Evolutionary conservation across 164 flowering plant species (phyloP).

Genomic region (Vitis amurensis): DNA sequence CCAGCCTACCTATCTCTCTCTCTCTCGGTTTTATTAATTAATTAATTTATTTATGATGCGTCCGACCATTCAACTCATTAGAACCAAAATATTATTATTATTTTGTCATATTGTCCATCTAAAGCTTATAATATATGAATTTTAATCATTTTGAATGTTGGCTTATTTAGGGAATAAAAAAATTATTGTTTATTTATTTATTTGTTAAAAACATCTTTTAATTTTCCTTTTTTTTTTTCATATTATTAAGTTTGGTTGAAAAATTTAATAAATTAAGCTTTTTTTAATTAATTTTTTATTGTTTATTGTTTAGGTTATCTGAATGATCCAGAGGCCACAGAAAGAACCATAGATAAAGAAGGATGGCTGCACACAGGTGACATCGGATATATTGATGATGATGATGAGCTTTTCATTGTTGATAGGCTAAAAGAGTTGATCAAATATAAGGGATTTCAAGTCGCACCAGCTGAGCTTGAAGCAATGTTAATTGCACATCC

Average conservation of each 20-base stretch:
- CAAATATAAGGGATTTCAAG: constrained; percentile 93
- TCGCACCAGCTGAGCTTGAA: constrained; percentile 97
- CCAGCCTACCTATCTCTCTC: too few species aligned
- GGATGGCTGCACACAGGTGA: constrained; percentile 98
- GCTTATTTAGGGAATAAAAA: too few species aligned
- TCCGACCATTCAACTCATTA: too few species aligned
- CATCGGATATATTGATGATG: constrained; percentile 79
- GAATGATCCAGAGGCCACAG: constrained; percentile 77
- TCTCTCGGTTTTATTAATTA: too few species aligned
- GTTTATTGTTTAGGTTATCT: constrained; percentile 57
- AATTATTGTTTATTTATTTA: too few species aligned
- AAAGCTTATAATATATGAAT: too few species aligned
- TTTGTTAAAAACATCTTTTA: too few species aligned
- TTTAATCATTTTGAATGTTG: too few species aligned
- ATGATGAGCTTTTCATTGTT: constrained; percentile 89
- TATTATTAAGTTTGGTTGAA: background rate
- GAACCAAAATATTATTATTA: too few species aligned
- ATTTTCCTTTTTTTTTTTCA: background rate
- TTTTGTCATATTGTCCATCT: too few species aligned
- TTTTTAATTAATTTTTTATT: background rate
- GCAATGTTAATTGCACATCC: constrained; percentile 71
- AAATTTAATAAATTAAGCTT: background rate
- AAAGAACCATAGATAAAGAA: constrained; percentile 74
- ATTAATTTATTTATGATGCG: too few species aligned
- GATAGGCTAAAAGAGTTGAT: constrained; percentile 88